A percentile compares a stretch with the other conserved stretches of the same genome.
These are phyloP conservation scores for Sonneratia alba DNA, from an alignment of 345 rosid species.

Conservation along the genomic window DNA sequence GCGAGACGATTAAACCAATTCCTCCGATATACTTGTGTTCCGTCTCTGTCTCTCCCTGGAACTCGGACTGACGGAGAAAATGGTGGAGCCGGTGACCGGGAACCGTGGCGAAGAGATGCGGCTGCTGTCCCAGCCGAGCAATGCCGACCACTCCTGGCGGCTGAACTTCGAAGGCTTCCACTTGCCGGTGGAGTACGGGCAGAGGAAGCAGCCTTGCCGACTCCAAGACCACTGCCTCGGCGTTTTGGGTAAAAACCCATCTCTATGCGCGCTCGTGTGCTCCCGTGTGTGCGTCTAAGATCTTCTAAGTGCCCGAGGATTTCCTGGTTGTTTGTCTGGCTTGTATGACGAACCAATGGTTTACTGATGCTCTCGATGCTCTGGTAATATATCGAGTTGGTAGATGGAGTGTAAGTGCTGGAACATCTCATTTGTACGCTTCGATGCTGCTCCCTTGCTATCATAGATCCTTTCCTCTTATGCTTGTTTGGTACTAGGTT, in stretches of 20 bases:
- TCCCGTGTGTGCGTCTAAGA: too few relatives aligned
- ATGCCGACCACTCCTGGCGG: constrained; percentile 76
- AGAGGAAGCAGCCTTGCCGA: constrained; percentile 37
- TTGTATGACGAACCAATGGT: neutral
- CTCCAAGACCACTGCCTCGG: constrained; percentile 66
- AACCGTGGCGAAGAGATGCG: constrained; percentile 48
- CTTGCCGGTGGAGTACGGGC: constrained; percentile 40
- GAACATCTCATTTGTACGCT: neutral
- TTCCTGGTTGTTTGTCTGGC: neutral
- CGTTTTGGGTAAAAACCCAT: constrained; percentile 37
- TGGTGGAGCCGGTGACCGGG: constrained; percentile 27
- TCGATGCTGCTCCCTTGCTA: neutral
- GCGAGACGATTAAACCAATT: neutral
- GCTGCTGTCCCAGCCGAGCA: constrained; percentile 31
- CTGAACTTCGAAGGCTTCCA: constrained; percentile 74
- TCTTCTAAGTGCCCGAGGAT: too few relatives aligned
- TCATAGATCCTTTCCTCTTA: neutral
- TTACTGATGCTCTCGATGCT: neutral
- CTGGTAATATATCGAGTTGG: neutral
- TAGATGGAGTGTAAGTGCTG: neutral
- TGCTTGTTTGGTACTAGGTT: neutral
- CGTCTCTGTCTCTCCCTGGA: neutral
- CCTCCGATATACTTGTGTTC: neutral
- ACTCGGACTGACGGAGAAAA: constrained; percentile 9
- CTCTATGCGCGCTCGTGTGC: neutral